Evolutionary conservation across 176 grass and related monocot species (phyloP), one percentile per base, ranked within the genome.

Genomic region (Ensete ventricosum): DNA sequence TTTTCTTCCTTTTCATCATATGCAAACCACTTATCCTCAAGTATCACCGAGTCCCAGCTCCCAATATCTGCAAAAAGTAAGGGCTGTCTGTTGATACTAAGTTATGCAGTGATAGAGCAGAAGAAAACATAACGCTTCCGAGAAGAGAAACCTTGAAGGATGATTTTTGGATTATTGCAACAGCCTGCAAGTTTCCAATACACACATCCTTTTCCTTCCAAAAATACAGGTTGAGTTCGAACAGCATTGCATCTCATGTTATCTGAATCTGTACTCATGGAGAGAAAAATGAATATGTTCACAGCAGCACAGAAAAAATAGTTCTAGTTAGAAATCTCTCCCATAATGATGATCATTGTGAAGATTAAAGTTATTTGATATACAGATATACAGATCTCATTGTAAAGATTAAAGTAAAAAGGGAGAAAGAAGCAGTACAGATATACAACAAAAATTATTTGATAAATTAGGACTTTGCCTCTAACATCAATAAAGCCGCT

Each of bases 191-290:
- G 52, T 51, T 87, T 83, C 80, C 81, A 87, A 50, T 87, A 87
- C 49, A 75, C 50, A 65, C 22, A 24, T 34, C 81, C 85, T 67
- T 71, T 59, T 11, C 72, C 73, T 73, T 72, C 77, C 72, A 80
- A 76, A 73, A 83, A 55, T 9, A 87, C 8, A 74, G 90, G 89
- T 77, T 87, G 85, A 19, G 78, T 88, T 79, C 90, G 76, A 52
- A 97, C 1, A 27, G 67, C 58, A 77, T 52, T 50, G 75, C 74
- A 67, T 50, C 78, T 75, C 54, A 80, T 78, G 72, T 77, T 84
- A 23, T 85, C 82, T 80, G 67, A 54, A 76, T 68, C 80, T 84
- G 71, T 73, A 19, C 67, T 79, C 53, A 72, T 50, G 63, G 70
- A 19, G 27, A 19, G 43, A 34, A 17, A 76, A 43, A 53, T 55